Base-by-base conservation (phyloP, 2,329 filamentous ascomycete genomes). In the Exophiala viscosa region DNA sequence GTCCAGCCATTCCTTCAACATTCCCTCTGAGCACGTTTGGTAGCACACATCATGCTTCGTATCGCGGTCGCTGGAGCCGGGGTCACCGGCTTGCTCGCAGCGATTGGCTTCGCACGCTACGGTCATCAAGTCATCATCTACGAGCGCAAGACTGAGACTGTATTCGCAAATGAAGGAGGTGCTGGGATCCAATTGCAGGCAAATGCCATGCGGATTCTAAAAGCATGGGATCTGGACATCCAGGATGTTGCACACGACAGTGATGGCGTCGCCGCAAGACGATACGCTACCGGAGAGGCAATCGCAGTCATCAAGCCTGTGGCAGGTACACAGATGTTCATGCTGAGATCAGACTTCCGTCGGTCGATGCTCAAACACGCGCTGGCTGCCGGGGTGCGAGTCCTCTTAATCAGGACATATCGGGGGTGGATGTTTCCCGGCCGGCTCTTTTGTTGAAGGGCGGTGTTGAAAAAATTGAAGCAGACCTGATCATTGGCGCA, bases 11-110 rank as follows among this genome's bases (percentile, higher is more conserved):
- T 7, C 8, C 8, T 28, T 4, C 23, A 5, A 5, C 23, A 28
- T 5, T 28, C 23, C 8, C 23, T n/a, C n/a, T n/a, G n/a, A 28
- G 23, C 23, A 7, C 23, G 2, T 7, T 28, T 28, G 8, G 23
- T 7, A 28, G 23, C 23, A 28, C 23, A 28, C 23, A 48, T 15
- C n/a, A 82, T 48, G 46, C 46, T 48, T 39, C 4, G 33, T n/a
- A 23, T 48, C 46, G 46, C 46, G 11, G 41, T 48, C 20, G 46
- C 46, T 32, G 46, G 46, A 13, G 46, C 46, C 28, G 46, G 46
- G 11, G 28, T 48, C n/a, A 48, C 46, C 8, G 46, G 47, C 11
- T 38, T 49, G 10, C 36, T 43, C n/a, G 35, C 47, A 5, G 36
- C 47, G 6, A 31, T 49, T 43, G 47, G 23, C 8, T 34, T 49